These are phyloP conservation scores for Turnera subulata DNA, from an alignment of 345 rosid genomes.

Conservation along the genomic window DNA sequence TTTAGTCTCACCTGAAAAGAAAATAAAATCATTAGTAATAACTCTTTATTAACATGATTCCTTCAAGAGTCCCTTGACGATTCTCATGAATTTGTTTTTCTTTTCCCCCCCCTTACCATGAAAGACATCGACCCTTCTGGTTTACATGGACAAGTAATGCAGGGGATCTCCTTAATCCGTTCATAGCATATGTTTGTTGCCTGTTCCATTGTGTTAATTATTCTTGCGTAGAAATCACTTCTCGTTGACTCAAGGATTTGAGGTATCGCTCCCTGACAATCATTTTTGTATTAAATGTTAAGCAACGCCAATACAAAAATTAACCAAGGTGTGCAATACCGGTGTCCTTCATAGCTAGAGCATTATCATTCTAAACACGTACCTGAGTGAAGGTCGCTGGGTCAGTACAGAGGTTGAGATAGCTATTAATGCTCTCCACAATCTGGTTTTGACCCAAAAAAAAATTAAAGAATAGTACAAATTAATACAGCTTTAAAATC, in stretches of 20 bases:
- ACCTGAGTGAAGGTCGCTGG: conserved; percentile 56
- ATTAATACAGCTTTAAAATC: too few relatives aligned
- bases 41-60: too few relatives aligned
- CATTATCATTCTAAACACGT: too few relatives aligned
- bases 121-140: conserved; percentile 70
- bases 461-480: too few relatives aligned
- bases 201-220: conserved; percentile 36
- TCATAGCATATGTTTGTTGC: conserved; percentile 47
- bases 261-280: conserved; percentile 72
- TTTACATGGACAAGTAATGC: conserved; percentile 49
- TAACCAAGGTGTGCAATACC: too few relatives aligned
- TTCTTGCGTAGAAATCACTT: conserved; percentile 53
- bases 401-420: conserved; percentile 32
- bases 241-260: conserved; percentile 55
- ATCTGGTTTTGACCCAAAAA: conserved; percentile 26
- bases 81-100: too few relatives aligned
- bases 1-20: conserved; percentile 56
- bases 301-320: too few relatives aligned
- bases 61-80: too few relatives aligned
- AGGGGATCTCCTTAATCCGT: conserved; percentile 53
- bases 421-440: conserved; percentile 31
- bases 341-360: too few relatives aligned
- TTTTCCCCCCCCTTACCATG: conserved; percentile 49
- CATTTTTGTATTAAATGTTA: too few relatives aligned
- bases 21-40: too few relatives aligned